phyloP scores from a whole-genome alignment of 2,329 filamentous ascomycete species.

The Dothideomycetidae sp. region DNA sequence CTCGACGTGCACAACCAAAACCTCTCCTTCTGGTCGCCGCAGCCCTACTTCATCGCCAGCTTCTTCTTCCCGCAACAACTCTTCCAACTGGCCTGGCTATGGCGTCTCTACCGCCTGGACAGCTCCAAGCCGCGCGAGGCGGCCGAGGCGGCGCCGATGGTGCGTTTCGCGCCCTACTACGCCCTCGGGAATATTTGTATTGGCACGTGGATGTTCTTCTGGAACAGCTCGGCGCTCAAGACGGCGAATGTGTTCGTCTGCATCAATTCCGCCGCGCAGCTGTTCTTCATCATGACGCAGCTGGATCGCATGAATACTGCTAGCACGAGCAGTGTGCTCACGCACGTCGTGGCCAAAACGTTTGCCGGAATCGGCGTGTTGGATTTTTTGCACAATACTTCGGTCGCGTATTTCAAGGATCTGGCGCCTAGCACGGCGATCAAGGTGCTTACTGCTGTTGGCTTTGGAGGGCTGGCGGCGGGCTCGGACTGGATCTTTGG shows the following conservation, averaged over 20 bases:
- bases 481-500: slow-evolving; percentile 47
- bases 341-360: slow-evolving; percentile 44
- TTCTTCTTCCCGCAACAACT: slow-evolving; percentile 50
- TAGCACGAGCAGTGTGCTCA: slow-evolving; percentile 39
- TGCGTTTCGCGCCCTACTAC: slow-evolving; percentile 42
- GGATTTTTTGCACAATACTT: slow-evolving; percentile 45
- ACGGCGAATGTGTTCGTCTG: slow-evolving; percentile 42
- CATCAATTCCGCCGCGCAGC: slow-evolving; percentile 41
- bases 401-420: slow-evolving; percentile 40
- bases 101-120: slow-evolving; percentile 38
- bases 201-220: slow-evolving; percentile 47
- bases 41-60: slow-evolving; percentile 43
- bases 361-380: slow-evolving; percentile 47
- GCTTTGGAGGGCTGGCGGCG: slow-evolving; percentile 37
- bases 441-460: slow-evolving; percentile 40
- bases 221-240: slow-evolving; percentile 39
- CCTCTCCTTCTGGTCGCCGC: slow-evolving; percentile 44
- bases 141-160: slow-evolving; percentile 35
- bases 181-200: slow-evolving; percentile 44
- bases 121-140: slow-evolving; percentile 26
- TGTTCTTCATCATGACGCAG: slow-evolving; percentile 38
- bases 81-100: slow-evolving; percentile 44
- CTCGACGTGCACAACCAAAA: slow-evolving; percentile 44
- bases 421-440: slow-evolving; percentile 32
- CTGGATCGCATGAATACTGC: slow-evolving; percentile 35